Conservation (phyloP, 305 asterid species). For the Coffea humblotiana region DNA sequence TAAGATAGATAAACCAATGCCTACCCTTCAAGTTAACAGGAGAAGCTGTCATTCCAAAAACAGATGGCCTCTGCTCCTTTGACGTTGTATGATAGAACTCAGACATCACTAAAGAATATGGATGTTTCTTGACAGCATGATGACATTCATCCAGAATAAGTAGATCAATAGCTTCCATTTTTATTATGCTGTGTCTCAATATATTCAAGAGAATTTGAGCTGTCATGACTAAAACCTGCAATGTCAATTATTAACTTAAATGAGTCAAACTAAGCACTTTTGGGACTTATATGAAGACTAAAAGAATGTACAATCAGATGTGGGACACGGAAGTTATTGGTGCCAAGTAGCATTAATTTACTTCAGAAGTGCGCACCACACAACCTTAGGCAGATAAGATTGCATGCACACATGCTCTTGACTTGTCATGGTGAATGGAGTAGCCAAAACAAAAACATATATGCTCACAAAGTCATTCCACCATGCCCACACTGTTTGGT, state of each 20-base stretch:
- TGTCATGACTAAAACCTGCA: constrained; percentile 98
- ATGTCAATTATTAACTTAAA: constrained; percentile 14
- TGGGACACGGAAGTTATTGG: no score
- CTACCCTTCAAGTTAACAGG: constrained; percentile 99
- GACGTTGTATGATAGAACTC: constrained; percentile 94
- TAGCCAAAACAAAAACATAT: no score
- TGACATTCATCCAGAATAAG: constrained; percentile 98
- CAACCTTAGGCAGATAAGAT: no score
- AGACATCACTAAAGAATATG: constrained; percentile 97
- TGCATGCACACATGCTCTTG: no score
- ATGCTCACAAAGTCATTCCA: no score
- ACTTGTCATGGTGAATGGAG: no score
- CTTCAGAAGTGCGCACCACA: no score
- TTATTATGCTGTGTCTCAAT: constrained; percentile 94
- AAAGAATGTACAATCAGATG: neutral
- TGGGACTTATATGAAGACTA: constrained; percentile 1
- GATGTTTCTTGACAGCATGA: constrained; percentile 99
- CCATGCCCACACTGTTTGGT: no score
- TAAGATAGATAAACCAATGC: neutral
- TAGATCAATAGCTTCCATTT: constrained; percentile 91
- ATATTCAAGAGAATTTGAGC: constrained; percentile 98
- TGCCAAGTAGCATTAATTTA: no score
- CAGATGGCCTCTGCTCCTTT: constrained; percentile 90
- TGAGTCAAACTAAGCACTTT: constrained; percentile 10
- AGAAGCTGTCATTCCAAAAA: constrained; percentile 99